A percentile compares a stretch with the other conserved stretches of the same genome.
Conservation (phyloP, 331 rosid genomes). For the Cydonia oblonga region DNA sequence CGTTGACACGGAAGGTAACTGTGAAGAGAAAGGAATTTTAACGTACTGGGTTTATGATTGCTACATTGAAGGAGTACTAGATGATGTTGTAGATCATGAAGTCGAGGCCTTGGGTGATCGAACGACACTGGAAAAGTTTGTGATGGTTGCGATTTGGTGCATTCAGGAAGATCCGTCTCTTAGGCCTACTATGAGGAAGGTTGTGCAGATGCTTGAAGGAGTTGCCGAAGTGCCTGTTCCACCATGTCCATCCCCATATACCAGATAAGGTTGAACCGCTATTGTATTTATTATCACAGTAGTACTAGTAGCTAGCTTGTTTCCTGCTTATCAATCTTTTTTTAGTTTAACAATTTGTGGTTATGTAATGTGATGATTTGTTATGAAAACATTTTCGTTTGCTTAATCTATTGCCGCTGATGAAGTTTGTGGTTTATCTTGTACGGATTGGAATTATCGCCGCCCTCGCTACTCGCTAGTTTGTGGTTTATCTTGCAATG, state of each 20-base stretch:
- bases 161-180: conserved; percentile 7
- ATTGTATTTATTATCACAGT: background rate
- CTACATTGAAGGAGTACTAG: background rate
- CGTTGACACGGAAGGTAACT: background rate
- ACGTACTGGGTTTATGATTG: conserved; percentile 20
- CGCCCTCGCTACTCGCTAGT: no score
- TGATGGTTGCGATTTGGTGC: conserved; percentile 19
- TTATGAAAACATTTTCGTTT: background rate
- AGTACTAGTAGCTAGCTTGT: background rate
- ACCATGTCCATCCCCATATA: conserved; percentile 6
- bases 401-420: background rate
- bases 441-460: no score
- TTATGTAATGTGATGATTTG: background rate
- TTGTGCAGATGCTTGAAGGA: conserved; percentile 22
- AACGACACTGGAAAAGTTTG: conserved; percentile 6
- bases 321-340: background rate
- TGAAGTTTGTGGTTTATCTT: background rate
- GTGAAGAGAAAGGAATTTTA: background rate
- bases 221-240: conserved; percentile 10
- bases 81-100: conserved; percentile 8
- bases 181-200: conserved; percentile 1
- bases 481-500: no score
- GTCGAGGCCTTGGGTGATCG: conserved; percentile 5
- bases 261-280: background rate
- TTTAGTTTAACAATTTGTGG: background rate